Conservation (phyloP, 257 asterid genomes). For the Asclepias syriaca region DNA sequence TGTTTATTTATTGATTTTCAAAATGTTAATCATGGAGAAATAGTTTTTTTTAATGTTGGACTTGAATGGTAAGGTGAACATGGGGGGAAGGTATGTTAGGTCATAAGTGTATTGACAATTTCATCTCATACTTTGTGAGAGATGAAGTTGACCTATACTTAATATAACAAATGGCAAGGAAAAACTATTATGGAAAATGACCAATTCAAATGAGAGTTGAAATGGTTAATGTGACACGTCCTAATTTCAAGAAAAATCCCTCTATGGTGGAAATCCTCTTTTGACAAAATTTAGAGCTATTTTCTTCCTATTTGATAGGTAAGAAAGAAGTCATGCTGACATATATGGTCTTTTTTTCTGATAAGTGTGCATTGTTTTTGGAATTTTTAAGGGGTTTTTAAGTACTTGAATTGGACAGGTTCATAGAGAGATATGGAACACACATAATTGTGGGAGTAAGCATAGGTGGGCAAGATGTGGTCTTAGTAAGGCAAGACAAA, state of each 20-base stretch:
- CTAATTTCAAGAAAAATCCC: no score
- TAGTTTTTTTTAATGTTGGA: no score
- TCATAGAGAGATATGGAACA: constrained; percentile 89
- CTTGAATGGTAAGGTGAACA: background rate
- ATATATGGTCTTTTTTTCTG: background rate
- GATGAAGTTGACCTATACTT: constrained; percentile 1
- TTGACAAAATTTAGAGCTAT: no score
- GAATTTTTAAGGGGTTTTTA: background rate
- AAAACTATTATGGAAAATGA: background rate
- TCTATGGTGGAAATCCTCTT: no score
- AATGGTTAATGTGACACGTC: background rate
- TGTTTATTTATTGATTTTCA: no score
- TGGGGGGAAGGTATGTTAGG: background rate
- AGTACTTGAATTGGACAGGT: constrained; percentile 43
- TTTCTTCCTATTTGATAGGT: background rate
- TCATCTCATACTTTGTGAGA: background rate
- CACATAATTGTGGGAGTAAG: constrained; percentile 87
- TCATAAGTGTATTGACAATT: background rate
- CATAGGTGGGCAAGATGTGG: constrained; percentile 87
- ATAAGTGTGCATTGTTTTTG: background rate
- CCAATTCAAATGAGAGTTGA: constrained; percentile 7
- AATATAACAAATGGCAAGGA: background rate
- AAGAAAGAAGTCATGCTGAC: background rate
- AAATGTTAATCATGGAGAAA: no score
- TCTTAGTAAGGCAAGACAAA: constrained; percentile 66